Base-by-base conservation (phyloP, 1,139 yeast genomes). In the Debaryomyces sp. region DNA sequence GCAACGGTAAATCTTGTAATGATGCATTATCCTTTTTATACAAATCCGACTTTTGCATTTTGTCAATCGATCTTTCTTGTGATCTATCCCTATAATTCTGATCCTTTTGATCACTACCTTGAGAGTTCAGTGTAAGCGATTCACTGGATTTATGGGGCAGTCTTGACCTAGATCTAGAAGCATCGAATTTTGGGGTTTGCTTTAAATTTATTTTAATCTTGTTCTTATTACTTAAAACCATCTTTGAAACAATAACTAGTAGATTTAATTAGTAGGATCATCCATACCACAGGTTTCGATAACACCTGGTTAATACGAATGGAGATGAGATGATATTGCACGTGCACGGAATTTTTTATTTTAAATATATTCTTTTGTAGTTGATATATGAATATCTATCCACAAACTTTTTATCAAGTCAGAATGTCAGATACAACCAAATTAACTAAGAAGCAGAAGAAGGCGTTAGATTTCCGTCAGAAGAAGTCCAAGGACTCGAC, bases 361-460 rank as follows among this genome's bases (percentile, higher is more conserved):
- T 8, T 35, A 32, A 34, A 21, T 18, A 17, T 12, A 34, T 8
- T 18, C 23, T 18, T 34, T 34, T 18, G 22, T 17, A 17, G 37
- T n/a, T 34, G 23, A 8, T 8, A 5, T 2, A 9, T 24, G 27
- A 7, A 7, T 24, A 9, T 9, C 21, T 18, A 10, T 9, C 4
- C 5, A 9, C 12, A 9, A 24, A 24, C 10, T 9, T 24, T 24
- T 9, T 18, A 18, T 18, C 21, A 18, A 18, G 21, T 10, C 24
- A 13, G 34, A 9, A 49, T 49, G 50, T 32, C 49, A 13, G 52
- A 48, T 9, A 36, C 27, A 18, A 35, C 18, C 21, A 65, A 66
- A 64, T 73, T 89, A 36, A 85, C 94, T 9, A 89, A 89, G 75
- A 89, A 89, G 63, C 89, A 89, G 67, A 75, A 78, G 51, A 89